Evolutionary conservation across 2,329 filamentous ascomycete species (phyloP), one percentile per base, ranked within the genome.

Genomic region (Aspergillus tanneri): DNA sequence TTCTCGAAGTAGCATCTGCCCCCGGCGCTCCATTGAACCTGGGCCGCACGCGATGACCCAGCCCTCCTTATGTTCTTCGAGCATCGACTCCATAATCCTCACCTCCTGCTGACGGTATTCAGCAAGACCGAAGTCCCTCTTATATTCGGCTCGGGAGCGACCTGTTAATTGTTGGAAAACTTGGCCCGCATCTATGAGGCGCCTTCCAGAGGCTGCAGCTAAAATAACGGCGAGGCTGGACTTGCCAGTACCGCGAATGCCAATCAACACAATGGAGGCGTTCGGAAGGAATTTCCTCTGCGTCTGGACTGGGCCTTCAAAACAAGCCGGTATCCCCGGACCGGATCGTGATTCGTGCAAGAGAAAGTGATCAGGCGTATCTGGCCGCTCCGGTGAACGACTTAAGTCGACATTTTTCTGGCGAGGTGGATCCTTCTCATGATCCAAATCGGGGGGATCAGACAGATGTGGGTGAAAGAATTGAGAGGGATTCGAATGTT

Each of bases 221-320:
- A 86, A 84, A 53, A 91, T 88, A 39, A 91, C 80, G 11, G 84
- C 87, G 9, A 91, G 72, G 1, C 85, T 89, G 2, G 86, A 86
- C 66, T 90, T 90, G 12, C 87, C 87, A 4, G 85, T 82, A 9
- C 87, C 87, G 11, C 85, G 82, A 47, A 89, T 83, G 2, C 87
- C 87, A 18, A 87, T 79, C 14, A 91, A 74, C 5, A 90, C 79
- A 46, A 91, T 82, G 1, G 87, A 89, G 2, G 85, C 83, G 72
- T 87, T 78, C 8, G 76, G 66, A 7, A 74, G 70, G 60, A 86
- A 87, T 14, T 50, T 59, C 25, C 66, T 60, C 16, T 56, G 55
- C 3, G 48, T 69, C 34, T 64, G 38, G 54, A 63, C 34, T 58
- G 56, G 52, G 1, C 56, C 53, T 14, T 64, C 60, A 23, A 63